Conservation (phyloP, 2,329 filamentous ascomycete genomes). For the Fusarium drepaniforme region DNA sequence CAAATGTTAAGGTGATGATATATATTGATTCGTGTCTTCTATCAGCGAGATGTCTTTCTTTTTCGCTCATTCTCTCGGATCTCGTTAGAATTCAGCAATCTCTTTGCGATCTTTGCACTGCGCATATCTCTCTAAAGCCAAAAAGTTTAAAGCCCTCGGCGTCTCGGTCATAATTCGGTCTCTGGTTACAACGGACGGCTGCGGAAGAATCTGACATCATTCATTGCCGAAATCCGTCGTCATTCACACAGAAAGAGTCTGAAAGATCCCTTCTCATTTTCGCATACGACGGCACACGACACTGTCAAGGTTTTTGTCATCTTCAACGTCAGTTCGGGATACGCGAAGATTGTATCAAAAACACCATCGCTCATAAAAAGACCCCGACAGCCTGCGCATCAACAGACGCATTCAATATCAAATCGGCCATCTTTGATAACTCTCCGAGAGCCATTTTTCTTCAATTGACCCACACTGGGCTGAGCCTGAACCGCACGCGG, state of each 20-base stretch:
- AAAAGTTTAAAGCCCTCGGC: constrained; percentile 17
- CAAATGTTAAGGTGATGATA: background rate
- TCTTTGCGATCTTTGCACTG: background rate
- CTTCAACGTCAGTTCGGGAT: constrained; percentile 7
- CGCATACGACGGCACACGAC: constrained; percentile 6
- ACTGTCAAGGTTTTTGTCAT: constrained; percentile 9
- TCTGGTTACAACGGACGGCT: constrained; percentile 37
- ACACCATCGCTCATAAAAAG: constrained; percentile 3
- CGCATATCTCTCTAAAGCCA: background rate
- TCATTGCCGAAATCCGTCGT: constrained; percentile 15
- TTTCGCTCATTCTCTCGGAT: background rate
- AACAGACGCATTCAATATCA: background rate
- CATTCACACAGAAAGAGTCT: constrained; percentile 16
- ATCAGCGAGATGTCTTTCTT: background rate
- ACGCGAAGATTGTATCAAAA: background rate
- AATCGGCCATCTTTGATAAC: background rate
- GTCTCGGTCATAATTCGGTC: constrained; percentile 48
- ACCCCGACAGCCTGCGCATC: background rate
- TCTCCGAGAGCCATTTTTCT: constrained; percentile 11
- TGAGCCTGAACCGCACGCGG: constrained; percentile 10
- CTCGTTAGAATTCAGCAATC: background rate
- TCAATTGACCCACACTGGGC: constrained; percentile 34
- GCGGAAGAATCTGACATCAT: constrained; percentile 45
- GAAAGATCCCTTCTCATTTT: background rate
- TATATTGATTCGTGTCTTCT: background rate